phyloP scores from a whole-genome alignment of 495 filamentous ascomycete species.

The Lepraria neglecta region DNA sequence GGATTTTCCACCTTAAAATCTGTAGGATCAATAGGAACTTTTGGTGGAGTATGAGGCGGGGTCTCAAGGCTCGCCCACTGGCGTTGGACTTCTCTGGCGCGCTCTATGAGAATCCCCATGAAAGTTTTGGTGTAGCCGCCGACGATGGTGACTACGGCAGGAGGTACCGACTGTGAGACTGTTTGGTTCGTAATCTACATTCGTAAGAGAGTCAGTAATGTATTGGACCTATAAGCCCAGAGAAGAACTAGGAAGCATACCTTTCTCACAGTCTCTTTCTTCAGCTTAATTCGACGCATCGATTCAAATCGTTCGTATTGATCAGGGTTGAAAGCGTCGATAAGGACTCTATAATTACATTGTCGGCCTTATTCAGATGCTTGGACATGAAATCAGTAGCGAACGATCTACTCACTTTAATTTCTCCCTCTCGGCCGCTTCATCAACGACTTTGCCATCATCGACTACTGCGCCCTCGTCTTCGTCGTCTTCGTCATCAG shows the following conservation, averaged over 20 bases:
- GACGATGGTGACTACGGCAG: slow-evolving; percentile 69
- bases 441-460: slow-evolving; percentile 55
- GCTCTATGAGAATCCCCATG: slow-evolving; percentile 75
- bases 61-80: slow-evolving; percentile 44
- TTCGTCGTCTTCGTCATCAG: slow-evolving; percentile 58
- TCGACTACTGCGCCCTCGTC: slow-evolving; percentile 61
- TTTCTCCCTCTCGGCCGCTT: slow-evolving; percentile 65
- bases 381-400: too few species aligned
- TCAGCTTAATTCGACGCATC: slow-evolving; percentile 64
- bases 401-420: slow-evolving; percentile 38
- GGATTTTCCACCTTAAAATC: slow-evolving; percentile 19
- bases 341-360: slow-evolving; percentile 48
- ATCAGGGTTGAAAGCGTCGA: slow-evolving; percentile 57
- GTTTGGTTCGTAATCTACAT: slow-evolving; percentile 73
- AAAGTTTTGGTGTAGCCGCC: slow-evolving; percentile 79
- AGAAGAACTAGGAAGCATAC: slow-evolving; percentile 6
- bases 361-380: neutral
- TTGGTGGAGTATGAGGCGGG: slow-evolving; percentile 33
- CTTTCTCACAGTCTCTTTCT: slow-evolving; percentile 52
- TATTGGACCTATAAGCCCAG: too few species aligned
- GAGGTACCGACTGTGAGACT: slow-evolving; percentile 77
- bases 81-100: slow-evolving; percentile 67
- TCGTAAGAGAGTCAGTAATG: neutral
- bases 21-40: slow-evolving; percentile 21
- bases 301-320: slow-evolving; percentile 69